phyloP scores from a whole-genome alignment of 495 filamentous ascomycete genomes.

The Thozetella sp. region DNA sequence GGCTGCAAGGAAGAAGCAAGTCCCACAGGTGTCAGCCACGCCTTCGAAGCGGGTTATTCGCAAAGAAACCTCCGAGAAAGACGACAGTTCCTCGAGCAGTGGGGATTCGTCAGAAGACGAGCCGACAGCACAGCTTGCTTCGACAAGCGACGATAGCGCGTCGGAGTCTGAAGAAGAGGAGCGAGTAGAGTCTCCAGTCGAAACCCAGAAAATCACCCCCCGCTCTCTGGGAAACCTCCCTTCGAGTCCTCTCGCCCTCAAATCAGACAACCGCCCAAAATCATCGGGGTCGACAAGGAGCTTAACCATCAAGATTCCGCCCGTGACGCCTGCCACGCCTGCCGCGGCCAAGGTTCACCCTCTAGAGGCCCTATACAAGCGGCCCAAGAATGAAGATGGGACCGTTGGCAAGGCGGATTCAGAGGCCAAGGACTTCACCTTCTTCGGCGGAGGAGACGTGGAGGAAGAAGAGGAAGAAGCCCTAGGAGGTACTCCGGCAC shows the following conservation, averaged over 20 bases:
- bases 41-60: background rate
- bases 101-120: background rate
- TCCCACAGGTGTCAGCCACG: slow-evolving; percentile 25
- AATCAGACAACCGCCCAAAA: slow-evolving; percentile 27
- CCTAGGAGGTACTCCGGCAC: slow-evolving; percentile 18
- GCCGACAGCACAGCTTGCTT: background rate
- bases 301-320: slow-evolving; percentile 53
- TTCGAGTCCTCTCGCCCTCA: slow-evolving; percentile 19
- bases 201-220: background rate
- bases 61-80: background rate
- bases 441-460: slow-evolving; percentile 45
- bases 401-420: slow-evolving; percentile 17
- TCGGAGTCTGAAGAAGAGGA: background rate
- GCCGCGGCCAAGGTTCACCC: slow-evolving; percentile 68
- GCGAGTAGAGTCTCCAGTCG: background rate
- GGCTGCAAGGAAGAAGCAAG: slow-evolving; percentile 7
- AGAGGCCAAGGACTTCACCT: slow-evolving; percentile 40
- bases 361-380: slow-evolving; percentile 88
- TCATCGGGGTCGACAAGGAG: slow-evolving; percentile 42
- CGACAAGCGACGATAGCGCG: background rate
- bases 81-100: background rate
- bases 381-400: slow-evolving; percentile 43
- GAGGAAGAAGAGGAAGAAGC: slow-evolving; percentile 56
- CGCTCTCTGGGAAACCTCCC: slow-evolving; percentile 7
- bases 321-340: slow-evolving; percentile 28